A percentile compares a stretch with the other conserved stretches of the same genome.
These are phyloP conservation scores for Tulasnella sp. DNA, from an alignment of 768 basidiomycete species.

Conservation along the genomic window DNA sequence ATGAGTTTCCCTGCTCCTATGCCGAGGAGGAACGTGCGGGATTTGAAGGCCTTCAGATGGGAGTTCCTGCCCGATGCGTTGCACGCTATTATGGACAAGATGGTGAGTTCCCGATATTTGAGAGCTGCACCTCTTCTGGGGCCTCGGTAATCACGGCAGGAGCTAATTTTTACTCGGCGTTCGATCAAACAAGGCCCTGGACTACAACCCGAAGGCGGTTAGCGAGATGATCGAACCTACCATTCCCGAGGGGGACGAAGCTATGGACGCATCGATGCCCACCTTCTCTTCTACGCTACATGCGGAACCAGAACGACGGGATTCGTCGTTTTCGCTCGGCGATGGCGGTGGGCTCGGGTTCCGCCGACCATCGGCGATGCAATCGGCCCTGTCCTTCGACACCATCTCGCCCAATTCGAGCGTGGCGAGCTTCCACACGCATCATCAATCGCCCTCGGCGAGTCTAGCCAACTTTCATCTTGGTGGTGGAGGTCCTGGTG, in stretches of 20 bases:
- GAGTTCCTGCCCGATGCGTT: conserved; percentile 40
- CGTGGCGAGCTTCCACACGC: conserved; percentile 23
- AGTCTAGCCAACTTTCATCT: conserved; percentile 19
- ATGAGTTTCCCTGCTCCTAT: conserved; percentile 95
- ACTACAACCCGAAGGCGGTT: conserved; percentile 21
- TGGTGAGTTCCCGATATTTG: conserved; percentile 39
- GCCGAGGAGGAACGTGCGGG: conserved; percentile 96
- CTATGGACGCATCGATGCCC: conserved; percentile 11
- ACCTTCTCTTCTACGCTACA: not conserved
- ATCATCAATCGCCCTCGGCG: conserved; percentile 15
- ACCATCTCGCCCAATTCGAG: conserved; percentile 20
- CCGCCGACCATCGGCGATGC: conserved; percentile 19
- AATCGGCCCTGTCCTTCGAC: conserved; percentile 16
- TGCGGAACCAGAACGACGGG: conserved; percentile 11
- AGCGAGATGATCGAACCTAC: conserved; percentile 26
- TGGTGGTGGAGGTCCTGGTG: not conserved
- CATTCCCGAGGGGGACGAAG: conserved; percentile 18
- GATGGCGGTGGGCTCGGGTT: not conserved
- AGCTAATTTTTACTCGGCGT: too few relatives aligned
- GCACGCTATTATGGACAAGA: conserved; percentile 45
- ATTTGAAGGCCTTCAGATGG: conserved; percentile 59
- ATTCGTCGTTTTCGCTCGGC: conserved; percentile 9
- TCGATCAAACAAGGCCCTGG: too few relatives aligned
- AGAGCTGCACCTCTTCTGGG: too few relatives aligned
- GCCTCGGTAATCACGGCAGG: too few relatives aligned